A percentile compares a stretch with the other conserved stretches of the same genome.
Evolutionary conservation across 2,329 filamentous ascomycete species (phyloP).

Genomic region (Ceratocystis harringtonii): DNA sequence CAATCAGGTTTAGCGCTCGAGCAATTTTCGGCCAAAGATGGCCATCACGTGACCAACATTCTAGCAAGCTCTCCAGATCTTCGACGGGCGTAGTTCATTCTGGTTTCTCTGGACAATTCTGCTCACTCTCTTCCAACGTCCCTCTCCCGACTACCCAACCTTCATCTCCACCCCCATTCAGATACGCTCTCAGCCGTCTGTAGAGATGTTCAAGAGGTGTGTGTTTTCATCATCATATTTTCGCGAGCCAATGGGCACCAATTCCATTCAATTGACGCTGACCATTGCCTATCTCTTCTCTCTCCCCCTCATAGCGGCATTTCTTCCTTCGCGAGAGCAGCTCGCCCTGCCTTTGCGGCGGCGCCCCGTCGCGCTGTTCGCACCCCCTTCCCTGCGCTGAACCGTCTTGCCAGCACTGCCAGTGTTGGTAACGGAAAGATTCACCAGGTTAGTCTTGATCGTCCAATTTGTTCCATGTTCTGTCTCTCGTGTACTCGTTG

Average conservation of each 20-base stretch:
- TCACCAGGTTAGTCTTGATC: conserved; percentile 41
- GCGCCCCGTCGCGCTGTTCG: conserved; percentile 42
- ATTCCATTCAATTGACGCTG: conserved; percentile 29
- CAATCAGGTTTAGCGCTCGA: conserved; percentile 18
- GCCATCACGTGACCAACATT: conserved; percentile 17
- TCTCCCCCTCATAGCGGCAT: conserved; percentile 41
- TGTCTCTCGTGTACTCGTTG: background rate
- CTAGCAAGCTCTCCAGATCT: conserved; percentile 18
- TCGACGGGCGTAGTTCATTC: conserved; percentile 15
- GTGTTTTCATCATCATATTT: conserved; percentile 28
- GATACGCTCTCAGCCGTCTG: conserved; percentile 52
- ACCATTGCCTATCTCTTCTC: conserved; percentile 19
- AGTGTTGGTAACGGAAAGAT: conserved; percentile 50
- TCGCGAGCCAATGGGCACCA: conserved; percentile 21
- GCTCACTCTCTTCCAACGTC: conserved; percentile 34
- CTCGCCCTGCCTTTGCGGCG: conserved; percentile 45
- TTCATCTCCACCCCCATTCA: conserved; percentile 42
- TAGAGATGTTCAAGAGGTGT: conserved; percentile 74
- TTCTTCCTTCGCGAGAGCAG: conserved; percentile 48
- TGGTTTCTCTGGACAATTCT: conserved; percentile 30
- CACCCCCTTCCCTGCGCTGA: conserved; percentile 38
- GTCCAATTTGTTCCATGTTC: background rate
- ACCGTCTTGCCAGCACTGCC: conserved; percentile 44
- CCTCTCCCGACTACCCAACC: conserved; percentile 30
- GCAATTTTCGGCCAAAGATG: conserved; percentile 19